Percentiles rank a stretch among this genome's conserved stretches.
Conservation (phyloP, 805 yeast genomes). For the Saturnispora silvae region DNA sequence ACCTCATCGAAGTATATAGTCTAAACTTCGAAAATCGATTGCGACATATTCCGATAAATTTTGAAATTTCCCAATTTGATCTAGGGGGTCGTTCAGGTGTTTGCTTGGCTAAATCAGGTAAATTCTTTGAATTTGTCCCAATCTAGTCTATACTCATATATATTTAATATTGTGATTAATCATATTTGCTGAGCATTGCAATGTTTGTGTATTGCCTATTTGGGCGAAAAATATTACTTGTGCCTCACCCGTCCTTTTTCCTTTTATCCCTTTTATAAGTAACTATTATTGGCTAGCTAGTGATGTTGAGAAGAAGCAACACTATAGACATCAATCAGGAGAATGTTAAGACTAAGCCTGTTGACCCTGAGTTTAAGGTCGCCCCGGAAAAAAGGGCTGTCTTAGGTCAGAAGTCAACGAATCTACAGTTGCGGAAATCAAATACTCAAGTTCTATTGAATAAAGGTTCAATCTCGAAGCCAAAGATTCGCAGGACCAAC, state of each 20-base stretch:
- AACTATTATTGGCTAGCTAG: conserved; percentile 1
- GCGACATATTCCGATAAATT: background rate
- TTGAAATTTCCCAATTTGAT: too few species aligned
- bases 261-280: background rate
- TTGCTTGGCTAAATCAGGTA: background rate
- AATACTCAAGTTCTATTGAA: too few species aligned
- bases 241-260: background rate
- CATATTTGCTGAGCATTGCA: background rate
- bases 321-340: conserved; percentile 1
- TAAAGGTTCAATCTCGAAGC: too few species aligned
- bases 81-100: background rate
- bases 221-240: background rate
- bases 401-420: background rate
- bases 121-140: background rate
- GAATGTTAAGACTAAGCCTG: background rate
- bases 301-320: background rate
- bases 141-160: background rate
- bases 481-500: background rate
- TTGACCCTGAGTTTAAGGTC: background rate
- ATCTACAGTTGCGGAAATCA: background rate
- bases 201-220: background rate
- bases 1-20: too few species aligned
- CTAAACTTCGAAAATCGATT: background rate
- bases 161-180: background rate
- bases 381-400: background rate